phyloP scores from a whole-genome alignment of 495 filamentous ascomycete species.

The Tirmania nivea region DNA sequence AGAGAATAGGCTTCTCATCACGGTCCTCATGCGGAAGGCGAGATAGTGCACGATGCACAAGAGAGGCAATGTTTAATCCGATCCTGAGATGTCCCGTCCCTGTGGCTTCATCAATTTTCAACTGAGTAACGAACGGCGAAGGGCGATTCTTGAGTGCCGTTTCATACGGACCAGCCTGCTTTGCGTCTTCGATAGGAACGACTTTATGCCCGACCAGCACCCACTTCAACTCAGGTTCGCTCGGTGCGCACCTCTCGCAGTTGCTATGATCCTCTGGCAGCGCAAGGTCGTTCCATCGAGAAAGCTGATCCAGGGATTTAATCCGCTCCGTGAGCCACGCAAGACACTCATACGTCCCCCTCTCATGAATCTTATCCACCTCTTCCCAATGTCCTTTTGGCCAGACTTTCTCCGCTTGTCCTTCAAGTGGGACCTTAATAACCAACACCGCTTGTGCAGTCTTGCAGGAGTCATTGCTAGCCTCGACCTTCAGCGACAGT shows the following conservation, averaged over 20 bases:
- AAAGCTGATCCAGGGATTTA: conserved; percentile 8
- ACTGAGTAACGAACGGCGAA: conserved; percentile 25
- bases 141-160: conserved; percentile 25
- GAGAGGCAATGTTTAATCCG: conserved; percentile 31
- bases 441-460: conserved; percentile 16
- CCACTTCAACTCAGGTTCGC: conserved; percentile 19
- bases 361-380: conserved; percentile 18
- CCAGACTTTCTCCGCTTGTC: conserved; percentile 18
- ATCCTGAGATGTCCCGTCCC: conserved; percentile 23
- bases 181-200: conserved; percentile 19
- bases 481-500: conserved; percentile 4
- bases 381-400: conserved; percentile 16
- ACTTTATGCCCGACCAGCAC: conserved; percentile 13
- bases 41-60: conserved; percentile 33
- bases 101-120: conserved; percentile 17
- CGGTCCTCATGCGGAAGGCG: conserved; percentile 18
- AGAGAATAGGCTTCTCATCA: conserved; percentile 11
- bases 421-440: conserved; percentile 15
- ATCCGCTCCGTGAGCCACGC: conserved; percentile 22
- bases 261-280: conserved; percentile 4
- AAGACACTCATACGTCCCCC: conserved; percentile 18
- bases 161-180: conserved; percentile 21
- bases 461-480: conserved; percentile 7
- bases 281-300: conserved; percentile 8
- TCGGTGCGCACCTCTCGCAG: conserved; percentile 22